A percentile compares a stretch with the other conserved stretches of the same genome.
phyloP scores from a whole-genome alignment of 208 protist species.

The Acanthamoeba castellanii region DNA sequence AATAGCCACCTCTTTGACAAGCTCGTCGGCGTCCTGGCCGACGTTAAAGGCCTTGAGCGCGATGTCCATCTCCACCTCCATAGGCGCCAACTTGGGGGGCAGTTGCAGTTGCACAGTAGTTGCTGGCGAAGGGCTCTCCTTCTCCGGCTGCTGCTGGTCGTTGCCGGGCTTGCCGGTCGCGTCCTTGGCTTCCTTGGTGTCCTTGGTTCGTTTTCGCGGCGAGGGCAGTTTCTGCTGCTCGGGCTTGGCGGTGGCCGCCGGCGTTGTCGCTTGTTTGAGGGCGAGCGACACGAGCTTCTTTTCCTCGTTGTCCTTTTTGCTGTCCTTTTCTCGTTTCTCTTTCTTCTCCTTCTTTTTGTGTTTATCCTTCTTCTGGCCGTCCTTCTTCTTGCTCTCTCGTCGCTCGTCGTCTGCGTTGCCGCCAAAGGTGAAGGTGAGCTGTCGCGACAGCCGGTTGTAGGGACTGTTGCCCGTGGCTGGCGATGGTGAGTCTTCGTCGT shows the following conservation, averaged over 20 bases:
- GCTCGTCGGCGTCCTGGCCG: not conserved
- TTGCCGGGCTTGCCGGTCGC: not conserved
- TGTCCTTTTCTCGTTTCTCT: constrained; percentile 2
- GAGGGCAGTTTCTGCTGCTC: not conserved
- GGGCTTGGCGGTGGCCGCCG: no score
- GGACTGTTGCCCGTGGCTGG: not conserved
- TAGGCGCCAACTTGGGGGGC: not conserved
- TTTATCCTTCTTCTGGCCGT: constrained; percentile 40
- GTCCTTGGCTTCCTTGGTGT: not conserved
- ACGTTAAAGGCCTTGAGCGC: constrained; percentile 17
- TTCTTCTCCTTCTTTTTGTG: constrained; percentile 46
- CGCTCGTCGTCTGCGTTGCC: not conserved
- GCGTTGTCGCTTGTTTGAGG: not conserved
- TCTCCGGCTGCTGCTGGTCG: not conserved
- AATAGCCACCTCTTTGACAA: not conserved
- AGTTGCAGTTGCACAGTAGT: not conserved
- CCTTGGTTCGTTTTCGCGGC: not conserved
- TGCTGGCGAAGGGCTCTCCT: not conserved
- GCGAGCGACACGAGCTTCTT: not conserved
- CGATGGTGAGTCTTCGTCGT: not conserved
- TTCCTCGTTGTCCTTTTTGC: not conserved
- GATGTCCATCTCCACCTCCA: constrained; percentile 33
- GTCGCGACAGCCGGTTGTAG: not conserved
- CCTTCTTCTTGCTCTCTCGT: constrained; percentile 46
- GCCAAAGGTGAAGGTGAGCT: not conserved